Percentiles rank a stretch among this genome's conserved stretches.
Conservation (phyloP, 1,284 basidiomycete genomes). For the Tylopilus orsonianus region DNA sequence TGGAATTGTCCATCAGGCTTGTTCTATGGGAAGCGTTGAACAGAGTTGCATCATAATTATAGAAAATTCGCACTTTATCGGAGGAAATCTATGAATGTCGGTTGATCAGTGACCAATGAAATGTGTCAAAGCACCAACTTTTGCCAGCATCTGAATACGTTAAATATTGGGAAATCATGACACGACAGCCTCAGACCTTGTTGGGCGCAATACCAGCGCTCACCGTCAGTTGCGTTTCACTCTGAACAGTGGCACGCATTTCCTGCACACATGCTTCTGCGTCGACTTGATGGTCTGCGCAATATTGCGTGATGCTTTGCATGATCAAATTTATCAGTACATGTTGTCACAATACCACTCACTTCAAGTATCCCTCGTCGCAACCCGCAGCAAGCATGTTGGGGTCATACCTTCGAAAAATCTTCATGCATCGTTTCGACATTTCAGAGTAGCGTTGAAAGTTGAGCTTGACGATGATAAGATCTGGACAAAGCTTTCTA, state of each 20-base stretch:
- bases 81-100: conserved; percentile 76
- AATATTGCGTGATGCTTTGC: conserved; percentile 74
- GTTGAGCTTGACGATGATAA: conserved; percentile 72
- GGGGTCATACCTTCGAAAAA: conserved; percentile 79
- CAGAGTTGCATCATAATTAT: background rate
- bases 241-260: conserved; percentile 71
- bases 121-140: conserved; percentile 46
- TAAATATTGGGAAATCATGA: conserved; percentile 18
- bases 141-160: conserved; percentile 65
- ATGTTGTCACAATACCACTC: conserved; percentile 24
- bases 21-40: conserved; percentile 51
- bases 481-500: conserved; percentile 88
- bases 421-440: conserved; percentile 65
- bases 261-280: conserved; percentile 76
- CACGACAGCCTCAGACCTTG: conserved; percentile 47
- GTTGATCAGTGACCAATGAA: conserved; percentile 1
- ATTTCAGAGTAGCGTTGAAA: conserved; percentile 71
- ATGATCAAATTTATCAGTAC: conserved; percentile 3
- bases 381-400: conserved; percentile 79
- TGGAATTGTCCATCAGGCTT: conserved; percentile 93
- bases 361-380: conserved; percentile 92
- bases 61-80: conserved; percentile 59
- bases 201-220: conserved; percentile 93
- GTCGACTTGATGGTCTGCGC: conserved; percentile 60
- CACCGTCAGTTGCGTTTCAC: conserved; percentile 83